Conservation (phyloP, 768 basidiomycete genomes). For the Tephrocybe sp. region DNA sequence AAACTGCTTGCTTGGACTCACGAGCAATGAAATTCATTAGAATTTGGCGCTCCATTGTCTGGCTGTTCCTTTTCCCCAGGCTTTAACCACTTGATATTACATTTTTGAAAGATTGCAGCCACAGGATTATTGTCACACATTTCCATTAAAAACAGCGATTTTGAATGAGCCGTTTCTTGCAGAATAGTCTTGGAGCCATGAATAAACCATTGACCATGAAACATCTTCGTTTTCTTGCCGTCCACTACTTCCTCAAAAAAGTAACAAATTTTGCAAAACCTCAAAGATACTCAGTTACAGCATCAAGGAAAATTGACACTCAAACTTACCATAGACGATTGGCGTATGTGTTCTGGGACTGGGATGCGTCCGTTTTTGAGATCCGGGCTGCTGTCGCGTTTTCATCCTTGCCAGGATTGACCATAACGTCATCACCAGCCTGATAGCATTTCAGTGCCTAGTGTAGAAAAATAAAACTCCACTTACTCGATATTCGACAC, state of each 20-base stretch:
- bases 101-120: conserved; percentile 56
- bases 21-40: conserved; percentile 59
- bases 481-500: conserved; percentile 52
- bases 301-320: background rate
- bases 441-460: conserved; percentile 21
- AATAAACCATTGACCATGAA: conserved; percentile 70
- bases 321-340: conserved; percentile 55
- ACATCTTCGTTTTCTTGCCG: conserved; percentile 38
- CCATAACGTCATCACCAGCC: conserved; percentile 65
- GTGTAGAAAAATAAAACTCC: background rate
- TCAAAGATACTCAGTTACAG: conserved; percentile 21
- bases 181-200: conserved; percentile 67
- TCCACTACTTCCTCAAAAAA: conserved; percentile 45
- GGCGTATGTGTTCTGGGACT: conserved; percentile 53
- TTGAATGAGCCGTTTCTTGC: conserved; percentile 64
- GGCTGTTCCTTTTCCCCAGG: conserved; percentile 43
- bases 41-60: conserved; percentile 36
- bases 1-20: conserved; percentile 24
- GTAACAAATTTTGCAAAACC: conserved; percentile 71
- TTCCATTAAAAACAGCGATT: conserved; percentile 52
- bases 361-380: conserved; percentile 36
- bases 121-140: conserved; percentile 56
- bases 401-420: conserved; percentile 53
- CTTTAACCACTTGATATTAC: conserved; percentile 44
- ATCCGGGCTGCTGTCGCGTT: conserved; percentile 38